Evolutionary conservation across 108 stramenopile species (phyloP).

Genomic region (Cyclotella kingstonii): DNA sequence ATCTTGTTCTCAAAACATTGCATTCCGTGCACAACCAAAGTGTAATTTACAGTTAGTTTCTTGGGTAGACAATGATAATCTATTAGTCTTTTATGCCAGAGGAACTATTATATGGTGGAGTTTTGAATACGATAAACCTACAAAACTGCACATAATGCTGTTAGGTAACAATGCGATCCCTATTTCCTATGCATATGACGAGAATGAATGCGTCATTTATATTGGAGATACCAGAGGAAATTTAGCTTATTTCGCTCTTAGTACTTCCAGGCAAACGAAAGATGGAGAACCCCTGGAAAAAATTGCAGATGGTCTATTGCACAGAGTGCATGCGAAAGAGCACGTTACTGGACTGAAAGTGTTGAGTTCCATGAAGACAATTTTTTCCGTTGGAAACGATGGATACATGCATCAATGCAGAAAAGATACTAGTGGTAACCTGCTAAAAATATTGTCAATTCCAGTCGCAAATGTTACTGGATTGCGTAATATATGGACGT

Average conservation of each 20-base stretch:
- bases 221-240: slow-evolving; percentile 74
- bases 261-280: not conserved
- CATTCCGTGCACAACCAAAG: slow-evolving; percentile 26
- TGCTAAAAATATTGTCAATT: slow-evolving; percentile 25
- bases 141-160: slow-evolving; percentile 14
- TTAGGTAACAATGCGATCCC: slow-evolving; percentile 57
- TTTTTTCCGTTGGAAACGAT: slow-evolving; percentile 76
- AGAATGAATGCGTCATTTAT: slow-evolving; percentile 25
- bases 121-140: slow-evolving; percentile 14
- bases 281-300: not conserved
- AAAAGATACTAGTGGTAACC: slow-evolving; percentile 15
- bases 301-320: slow-evolving; percentile 14
- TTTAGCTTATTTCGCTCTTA: slow-evolving; percentile 50
- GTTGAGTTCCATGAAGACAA: slow-evolving; percentile 16
- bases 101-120: slow-evolving; percentile 53
- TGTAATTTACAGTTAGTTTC: slow-evolving; percentile 51
- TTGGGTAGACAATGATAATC: slow-evolving; percentile 42
- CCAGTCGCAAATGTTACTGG: slow-evolving; percentile 36
- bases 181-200: slow-evolving; percentile 49
- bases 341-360: slow-evolving; percentile 58
- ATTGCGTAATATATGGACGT: slow-evolving; percentile 43
- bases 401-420: slow-evolving; percentile 54
- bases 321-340: slow-evolving; percentile 63
- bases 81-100: slow-evolving; percentile 65
- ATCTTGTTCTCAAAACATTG: not conserved